Base-by-base conservation (phyloP, 106 monocot species). In the Gastrodia elata region DNA sequence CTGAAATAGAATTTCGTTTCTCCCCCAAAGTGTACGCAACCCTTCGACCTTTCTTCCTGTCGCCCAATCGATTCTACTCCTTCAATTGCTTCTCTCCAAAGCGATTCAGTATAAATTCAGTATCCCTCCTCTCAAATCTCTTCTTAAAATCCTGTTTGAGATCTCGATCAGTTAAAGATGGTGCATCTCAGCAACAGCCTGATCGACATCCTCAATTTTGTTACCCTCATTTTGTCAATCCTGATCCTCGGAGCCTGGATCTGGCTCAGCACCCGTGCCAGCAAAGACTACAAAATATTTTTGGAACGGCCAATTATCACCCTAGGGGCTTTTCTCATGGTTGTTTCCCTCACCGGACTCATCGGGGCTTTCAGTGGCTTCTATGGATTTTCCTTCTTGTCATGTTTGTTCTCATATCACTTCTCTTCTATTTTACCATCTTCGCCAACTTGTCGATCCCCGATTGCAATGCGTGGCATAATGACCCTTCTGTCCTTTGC, bases 351-450 rank as follows among this genome's bases (percentile, higher is more conserved):
- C 64, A 41, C 61, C 35, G 79, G 79, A 13, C 73, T 79, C 38
- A 39, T 79, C 79, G 79, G 79, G 20, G 79, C 79, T 30, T 79
- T 52, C 65, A 71, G 20, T 79, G 68, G 34, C 83, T 83, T 42
- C 72, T 83, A 9, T 83, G 83, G 83, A 0, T 83, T 73, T 77
- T 77, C 74, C 73, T 77, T 8, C 36, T 82, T 22, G 81, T 71
- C 41, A 73, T 82, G 72, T 84, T 82, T 75, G 0, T 82, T 20
- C 71, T 90, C 69, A 86, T 86, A 70, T 16, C 82, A 56, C 68
- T 80, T 38, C 57, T 82, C 46, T 71, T 86, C 74, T 65, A 59
- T 77, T 82, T 86, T 68, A 82, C 80, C 27, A 30, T 86, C n/a
- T n/a, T n/a, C n/a, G n/a, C n/a, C n/a, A n/a, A n/a, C n/a, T n/a